These are phyloP conservation scores for Hymenoscyphus salicellus DNA, from an alignment of 2,329 filamentous ascomycete genomes.

Conservation along the genomic window DNA sequence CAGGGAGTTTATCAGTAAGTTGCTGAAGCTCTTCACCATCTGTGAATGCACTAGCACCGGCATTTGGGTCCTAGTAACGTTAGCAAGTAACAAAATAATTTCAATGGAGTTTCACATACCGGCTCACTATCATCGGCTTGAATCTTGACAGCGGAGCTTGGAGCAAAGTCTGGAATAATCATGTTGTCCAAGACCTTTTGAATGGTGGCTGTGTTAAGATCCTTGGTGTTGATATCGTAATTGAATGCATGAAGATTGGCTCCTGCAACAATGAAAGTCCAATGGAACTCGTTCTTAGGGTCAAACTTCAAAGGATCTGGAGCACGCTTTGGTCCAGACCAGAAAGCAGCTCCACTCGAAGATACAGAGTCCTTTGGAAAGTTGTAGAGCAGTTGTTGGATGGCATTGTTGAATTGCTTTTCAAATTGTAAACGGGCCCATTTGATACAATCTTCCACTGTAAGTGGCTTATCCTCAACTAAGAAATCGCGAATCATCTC, in stretches of 20 bases:
- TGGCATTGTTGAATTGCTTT: constrained; percentile 94
- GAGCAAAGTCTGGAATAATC: constrained; percentile 92
- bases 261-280: constrained; percentile 80
- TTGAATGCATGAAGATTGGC: constrained; percentile 97
- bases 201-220: constrained; percentile 68
- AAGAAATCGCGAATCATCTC: constrained; percentile 88
- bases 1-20: constrained; percentile 70
- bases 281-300: constrained; percentile 77
- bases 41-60: constrained; percentile 54
- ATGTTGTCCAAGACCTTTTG: constrained; percentile 80
- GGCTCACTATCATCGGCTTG: constrained; percentile 94
- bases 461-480: constrained; percentile 85
- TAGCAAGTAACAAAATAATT: constrained; percentile 19
- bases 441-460: constrained; percentile 92
- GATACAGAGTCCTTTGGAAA: constrained; percentile 94
- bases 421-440: constrained; percentile 95
- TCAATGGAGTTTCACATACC: constrained; percentile 43
- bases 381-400: constrained; percentile 92
- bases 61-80: constrained; percentile 67
- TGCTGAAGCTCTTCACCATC: constrained; percentile 74
- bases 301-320: constrained; percentile 91
- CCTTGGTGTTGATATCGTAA: constrained; percentile 89
- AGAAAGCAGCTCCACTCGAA: constrained; percentile 86
- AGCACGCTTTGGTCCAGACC: constrained; percentile 97
- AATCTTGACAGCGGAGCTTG: constrained; percentile 89